Evolutionary conservation across 75 land plant genomes (phyloP).

Genomic region (Picea glauca): DNA sequence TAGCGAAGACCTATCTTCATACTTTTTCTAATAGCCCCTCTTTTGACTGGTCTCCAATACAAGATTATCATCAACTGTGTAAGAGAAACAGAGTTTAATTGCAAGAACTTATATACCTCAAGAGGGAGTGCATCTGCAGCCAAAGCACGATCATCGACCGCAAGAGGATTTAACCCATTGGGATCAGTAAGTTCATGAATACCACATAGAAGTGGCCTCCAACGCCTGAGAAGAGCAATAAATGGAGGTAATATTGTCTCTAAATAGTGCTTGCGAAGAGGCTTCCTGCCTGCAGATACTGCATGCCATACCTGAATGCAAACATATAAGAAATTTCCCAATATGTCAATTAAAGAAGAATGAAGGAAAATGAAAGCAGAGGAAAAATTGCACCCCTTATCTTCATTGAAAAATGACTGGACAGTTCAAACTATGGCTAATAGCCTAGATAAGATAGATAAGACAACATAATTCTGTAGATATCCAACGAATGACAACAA

Average conservation of each 20-base stretch:
- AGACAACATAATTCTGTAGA: no score
- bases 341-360: neutral
- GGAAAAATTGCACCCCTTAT: no score
- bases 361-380: neutral
- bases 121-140: conserved; percentile 87
- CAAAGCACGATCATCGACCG: conserved; percentile 86
- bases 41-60: neutral
- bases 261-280: conserved; percentile 79
- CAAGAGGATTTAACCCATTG: conserved; percentile 87
- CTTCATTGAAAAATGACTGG: no score
- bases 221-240: conserved; percentile 87
- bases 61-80: neutral
- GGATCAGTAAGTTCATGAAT: conserved; percentile 95
- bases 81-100: no score
- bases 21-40: neutral
- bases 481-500: no score
- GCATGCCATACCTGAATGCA: conserved; percentile 87
- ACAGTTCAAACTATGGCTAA: no score
- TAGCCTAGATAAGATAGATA: no score
- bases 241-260: conserved; percentile 91
- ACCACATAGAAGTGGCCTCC: conserved; percentile 94
- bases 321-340: neutral
- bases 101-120: conserved; percentile 46
- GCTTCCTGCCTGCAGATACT: conserved; percentile 62
- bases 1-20: neutral